Percentiles rank a stretch among this genome's conserved stretches.
phyloP scores from a whole-genome alignment of 176 grass and related monocot genomes.

The Otatea glauca region DNA sequence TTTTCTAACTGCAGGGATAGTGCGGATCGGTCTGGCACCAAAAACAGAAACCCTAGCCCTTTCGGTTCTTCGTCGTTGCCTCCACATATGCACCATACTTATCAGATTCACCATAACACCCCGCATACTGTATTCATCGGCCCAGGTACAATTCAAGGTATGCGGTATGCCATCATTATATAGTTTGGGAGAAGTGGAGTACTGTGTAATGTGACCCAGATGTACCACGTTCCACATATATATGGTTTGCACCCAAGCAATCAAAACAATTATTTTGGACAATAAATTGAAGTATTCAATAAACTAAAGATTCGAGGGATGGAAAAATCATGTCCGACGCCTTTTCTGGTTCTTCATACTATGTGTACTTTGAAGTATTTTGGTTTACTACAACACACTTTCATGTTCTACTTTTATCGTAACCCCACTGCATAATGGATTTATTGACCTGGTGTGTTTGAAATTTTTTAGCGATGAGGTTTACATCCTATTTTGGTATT shows the following conservation, averaged over 20 bases:
- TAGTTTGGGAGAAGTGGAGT: slow-evolving; percentile 1
- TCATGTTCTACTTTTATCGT: neutral
- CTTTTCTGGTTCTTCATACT: neutral
- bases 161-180: neutral
- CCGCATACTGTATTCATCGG: neutral
- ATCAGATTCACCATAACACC: neutral
- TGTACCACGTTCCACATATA: neutral
- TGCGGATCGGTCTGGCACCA: neutral
- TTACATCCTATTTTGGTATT: too few relatives aligned
- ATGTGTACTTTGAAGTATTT: neutral
- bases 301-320: neutral
- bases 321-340: neutral
- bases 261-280: slow-evolving; percentile 4
- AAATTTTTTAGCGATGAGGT: too few relatives aligned
- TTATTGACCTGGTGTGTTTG: too few relatives aligned
- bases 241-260: neutral
- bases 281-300: neutral
- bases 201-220: neutral
- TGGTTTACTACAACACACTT: neutral
- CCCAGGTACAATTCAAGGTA: neutral
- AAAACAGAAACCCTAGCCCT: neutral
- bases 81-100: neutral
- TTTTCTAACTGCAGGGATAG: neutral
- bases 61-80: neutral
- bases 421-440: too few relatives aligned